A percentile compares a stretch with the other conserved stretches of the same genome.
Conservation (phyloP, 148 eudicot species). For the Rhododendron williamsianum region DNA sequence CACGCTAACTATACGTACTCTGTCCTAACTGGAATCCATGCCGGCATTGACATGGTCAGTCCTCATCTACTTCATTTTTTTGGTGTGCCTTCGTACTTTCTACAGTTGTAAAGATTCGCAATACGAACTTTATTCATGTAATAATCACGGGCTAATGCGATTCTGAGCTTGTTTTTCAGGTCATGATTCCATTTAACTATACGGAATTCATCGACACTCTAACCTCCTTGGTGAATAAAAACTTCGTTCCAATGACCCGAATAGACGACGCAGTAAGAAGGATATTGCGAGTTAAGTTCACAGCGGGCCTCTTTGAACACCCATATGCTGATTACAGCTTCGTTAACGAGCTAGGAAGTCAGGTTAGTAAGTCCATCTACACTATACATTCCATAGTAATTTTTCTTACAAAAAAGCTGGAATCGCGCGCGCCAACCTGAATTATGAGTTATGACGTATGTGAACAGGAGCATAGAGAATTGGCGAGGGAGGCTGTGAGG, state of each 20-base stretch:
- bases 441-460: not conserved
- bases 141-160: not conserved
- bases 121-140: not conserved
- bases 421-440: not conserved
- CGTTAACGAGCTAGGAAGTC: not conserved
- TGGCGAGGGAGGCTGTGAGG: slow-evolving; percentile 2
- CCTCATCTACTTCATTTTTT: not conserved
- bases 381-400: not conserved
- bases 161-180: not conserved
- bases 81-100: not conserved
- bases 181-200: not conserved
- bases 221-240: not conserved
- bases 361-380: not conserved
- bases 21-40: not conserved
- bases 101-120: not conserved
- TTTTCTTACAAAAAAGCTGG: not conserved
- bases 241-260: not conserved
- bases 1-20: not conserved
- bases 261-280: not conserved
- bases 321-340: not conserved
- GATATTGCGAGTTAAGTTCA: slow-evolving; percentile 1
- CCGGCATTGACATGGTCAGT: slow-evolving; percentile 4
- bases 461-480: not conserved
- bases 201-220: not conserved
- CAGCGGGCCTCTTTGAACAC: not conserved